Conservation (phyloP, 2,329 filamentous ascomycete genomes). For the Fonsecaea nubica region DNA sequence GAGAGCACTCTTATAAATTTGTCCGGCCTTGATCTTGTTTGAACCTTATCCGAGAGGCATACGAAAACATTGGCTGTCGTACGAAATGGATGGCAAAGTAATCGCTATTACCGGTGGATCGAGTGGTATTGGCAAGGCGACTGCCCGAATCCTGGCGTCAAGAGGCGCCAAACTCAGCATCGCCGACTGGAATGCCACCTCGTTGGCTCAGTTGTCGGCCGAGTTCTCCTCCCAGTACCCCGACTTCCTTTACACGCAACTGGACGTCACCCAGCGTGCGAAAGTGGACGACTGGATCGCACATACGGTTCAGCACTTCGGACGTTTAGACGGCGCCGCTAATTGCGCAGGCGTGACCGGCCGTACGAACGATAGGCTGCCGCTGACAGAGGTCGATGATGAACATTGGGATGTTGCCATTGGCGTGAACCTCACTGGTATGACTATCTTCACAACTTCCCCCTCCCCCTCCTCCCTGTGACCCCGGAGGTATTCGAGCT, state of each 20-base stretch:
- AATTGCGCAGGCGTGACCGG: conserved; percentile 2
- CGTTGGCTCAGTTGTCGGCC: too few species aligned
- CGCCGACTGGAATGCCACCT: background rate
- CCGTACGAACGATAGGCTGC: too few species aligned
- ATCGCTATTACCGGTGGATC: background rate
- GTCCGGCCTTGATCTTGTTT: too few species aligned
- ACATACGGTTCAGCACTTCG: background rate
- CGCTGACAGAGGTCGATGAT: conserved; percentile 1
- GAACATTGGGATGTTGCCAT: background rate
- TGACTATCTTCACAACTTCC: too few species aligned
- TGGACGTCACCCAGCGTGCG: background rate
- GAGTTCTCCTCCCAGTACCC: too few species aligned
- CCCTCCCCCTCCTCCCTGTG: too few species aligned
- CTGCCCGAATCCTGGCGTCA: background rate
- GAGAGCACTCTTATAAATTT: too few species aligned
- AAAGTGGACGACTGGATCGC: conserved; percentile 6
- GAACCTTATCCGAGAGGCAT: too few species aligned
- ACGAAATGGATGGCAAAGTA: background rate
- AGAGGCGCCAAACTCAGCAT: background rate
- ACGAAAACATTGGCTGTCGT: too few species aligned
- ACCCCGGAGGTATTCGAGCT: background rate
- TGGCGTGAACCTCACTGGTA: conserved; percentile 7
- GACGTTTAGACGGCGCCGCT: background rate
- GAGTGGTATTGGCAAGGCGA: background rate
- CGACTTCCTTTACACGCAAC: background rate